These are phyloP conservation scores for Hemisphaericaspora subhashii DNA, from an alignment of 1,139 yeast genomes.

Conservation along the genomic window DNA sequence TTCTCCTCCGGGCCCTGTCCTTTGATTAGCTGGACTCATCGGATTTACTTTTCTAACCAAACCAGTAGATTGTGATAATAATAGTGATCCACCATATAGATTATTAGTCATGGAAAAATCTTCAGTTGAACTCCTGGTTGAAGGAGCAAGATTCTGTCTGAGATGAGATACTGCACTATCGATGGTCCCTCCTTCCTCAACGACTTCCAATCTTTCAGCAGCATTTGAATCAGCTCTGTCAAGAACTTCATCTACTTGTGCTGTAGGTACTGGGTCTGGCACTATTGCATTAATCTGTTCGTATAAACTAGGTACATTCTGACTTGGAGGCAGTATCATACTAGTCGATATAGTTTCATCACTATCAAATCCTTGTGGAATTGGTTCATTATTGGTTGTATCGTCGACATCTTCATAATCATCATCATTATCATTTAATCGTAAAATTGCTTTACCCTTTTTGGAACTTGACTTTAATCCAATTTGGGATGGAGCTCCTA, in stretches of 20 bases:
- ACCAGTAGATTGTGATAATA: conserved; percentile 49
- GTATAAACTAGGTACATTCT: conserved; percentile 15
- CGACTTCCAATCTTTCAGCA: conserved; percentile 9
- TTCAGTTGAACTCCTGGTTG: conserved; percentile 27
- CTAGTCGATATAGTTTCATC: conserved; percentile 12
- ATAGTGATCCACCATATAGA: conserved; percentile 45
- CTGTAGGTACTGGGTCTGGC: neutral
- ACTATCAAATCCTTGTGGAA: conserved; percentile 16
- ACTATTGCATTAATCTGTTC: conserved; percentile 14
- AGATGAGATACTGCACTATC: conserved; percentile 2
- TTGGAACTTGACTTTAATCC: conserved; percentile 43
- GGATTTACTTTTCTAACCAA: conserved; percentile 38
- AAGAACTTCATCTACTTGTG: neutral
- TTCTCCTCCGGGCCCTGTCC: neutral
- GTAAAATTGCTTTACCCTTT: conserved; percentile 43
- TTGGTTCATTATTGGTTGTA: conserved; percentile 9
- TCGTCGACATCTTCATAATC: conserved; percentile 32
- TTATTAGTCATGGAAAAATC: conserved; percentile 30
- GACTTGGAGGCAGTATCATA: conserved; percentile 10
- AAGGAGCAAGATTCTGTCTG: conserved; percentile 8
- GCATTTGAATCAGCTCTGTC: conserved; percentile 2
- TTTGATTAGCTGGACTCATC: conserved; percentile 9
- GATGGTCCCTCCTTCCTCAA: conserved; percentile 9
- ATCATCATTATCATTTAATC: conserved; percentile 35
- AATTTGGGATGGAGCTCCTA: conserved; percentile 14